phyloP scores from a whole-genome alignment of 2,329 filamentous ascomycete species.

The Sporothrix curviconia region DNA sequence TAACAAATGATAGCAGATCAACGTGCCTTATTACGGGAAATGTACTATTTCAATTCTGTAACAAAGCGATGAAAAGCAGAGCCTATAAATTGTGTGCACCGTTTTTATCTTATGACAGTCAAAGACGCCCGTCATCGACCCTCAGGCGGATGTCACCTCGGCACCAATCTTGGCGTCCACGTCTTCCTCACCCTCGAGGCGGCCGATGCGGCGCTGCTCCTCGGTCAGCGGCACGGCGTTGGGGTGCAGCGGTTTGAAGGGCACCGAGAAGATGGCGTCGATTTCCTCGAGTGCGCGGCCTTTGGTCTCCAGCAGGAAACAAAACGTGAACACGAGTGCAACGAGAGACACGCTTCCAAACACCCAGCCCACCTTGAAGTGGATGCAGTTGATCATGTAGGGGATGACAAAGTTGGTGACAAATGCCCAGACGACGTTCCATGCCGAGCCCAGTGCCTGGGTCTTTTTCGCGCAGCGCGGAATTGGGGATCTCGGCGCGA shows the following conservation, averaged over 20 bases:
- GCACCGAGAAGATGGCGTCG: slow-evolving; percentile 13
- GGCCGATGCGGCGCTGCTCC: not conserved
- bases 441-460: slow-evolving; percentile 19
- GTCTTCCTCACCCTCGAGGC: slow-evolving; percentile 11
- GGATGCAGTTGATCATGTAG: slow-evolving; percentile 20
- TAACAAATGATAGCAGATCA: no score
- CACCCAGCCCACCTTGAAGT: slow-evolving; percentile 21
- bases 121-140: no score
- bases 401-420: slow-evolving; percentile 22
- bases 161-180: no score
- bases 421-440: slow-evolving; percentile 23
- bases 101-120: no score
- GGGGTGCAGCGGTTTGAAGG: slow-evolving; percentile 14
- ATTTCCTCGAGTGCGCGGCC: slow-evolving; percentile 15
- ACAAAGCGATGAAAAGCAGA: no score
- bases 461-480: slow-evolving; percentile 22
- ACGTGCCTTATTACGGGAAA: no score
- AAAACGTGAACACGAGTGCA: slow-evolving; percentile 19
- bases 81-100: no score
- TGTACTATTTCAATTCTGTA: no score
- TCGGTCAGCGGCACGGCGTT: not conserved
- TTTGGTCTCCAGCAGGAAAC: slow-evolving; percentile 19
- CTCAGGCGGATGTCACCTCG: no score
- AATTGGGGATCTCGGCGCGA: slow-evolving; percentile 20
- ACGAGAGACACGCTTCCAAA: slow-evolving; percentile 20